Conservation (phyloP, 176 grass and related monocot species). For the Echinochloa phyllopogon region DNA sequence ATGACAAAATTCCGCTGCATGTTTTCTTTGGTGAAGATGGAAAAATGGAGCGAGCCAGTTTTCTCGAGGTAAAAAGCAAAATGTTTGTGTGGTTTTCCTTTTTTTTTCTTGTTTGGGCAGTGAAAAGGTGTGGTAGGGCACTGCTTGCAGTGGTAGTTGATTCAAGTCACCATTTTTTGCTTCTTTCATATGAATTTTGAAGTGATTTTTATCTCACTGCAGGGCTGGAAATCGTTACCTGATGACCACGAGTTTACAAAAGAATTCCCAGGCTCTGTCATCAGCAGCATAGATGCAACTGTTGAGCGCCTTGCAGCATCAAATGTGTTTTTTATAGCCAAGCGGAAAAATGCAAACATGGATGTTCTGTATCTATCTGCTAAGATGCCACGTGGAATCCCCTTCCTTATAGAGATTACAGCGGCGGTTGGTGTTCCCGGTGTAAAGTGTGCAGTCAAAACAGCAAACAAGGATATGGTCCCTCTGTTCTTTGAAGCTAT, state of each 20-base stretch:
- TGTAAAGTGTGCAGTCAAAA: slow-evolving; percentile 92
- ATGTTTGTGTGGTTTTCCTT: neutral
- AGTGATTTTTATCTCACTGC: slow-evolving; percentile 30
- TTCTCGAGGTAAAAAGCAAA: slow-evolving; percentile 74
- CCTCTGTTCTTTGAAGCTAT: slow-evolving; percentile 90
- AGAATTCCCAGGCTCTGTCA: slow-evolving; percentile 60
- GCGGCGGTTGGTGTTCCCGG: slow-evolving; percentile 67
- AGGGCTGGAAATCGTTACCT: slow-evolving; percentile 96
- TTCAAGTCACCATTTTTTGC: neutral
- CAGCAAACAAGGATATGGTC: slow-evolving; percentile 76
- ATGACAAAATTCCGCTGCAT: slow-evolving; percentile 77
- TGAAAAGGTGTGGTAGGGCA: too few relatives aligned
- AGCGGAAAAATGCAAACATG: slow-evolving; percentile 85
- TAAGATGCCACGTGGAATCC: slow-evolving; percentile 72
- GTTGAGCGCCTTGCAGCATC: slow-evolving; percentile 69
- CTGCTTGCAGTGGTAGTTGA: neutral
- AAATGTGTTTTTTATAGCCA: slow-evolving; percentile 96
- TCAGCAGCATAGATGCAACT: slow-evolving; percentile 80
- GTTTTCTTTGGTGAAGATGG: slow-evolving; percentile 95
- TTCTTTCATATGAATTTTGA: slow-evolving; percentile 22
- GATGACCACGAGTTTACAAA: slow-evolving; percentile 84
- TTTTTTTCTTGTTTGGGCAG: neutral
- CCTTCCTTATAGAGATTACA: slow-evolving; percentile 93
- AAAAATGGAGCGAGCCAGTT: slow-evolving; percentile 84
- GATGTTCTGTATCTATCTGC: slow-evolving; percentile 77